Conservation (phyloP, 768 basidiomycete genomes). For the Collybiopsis confluens region DNA sequence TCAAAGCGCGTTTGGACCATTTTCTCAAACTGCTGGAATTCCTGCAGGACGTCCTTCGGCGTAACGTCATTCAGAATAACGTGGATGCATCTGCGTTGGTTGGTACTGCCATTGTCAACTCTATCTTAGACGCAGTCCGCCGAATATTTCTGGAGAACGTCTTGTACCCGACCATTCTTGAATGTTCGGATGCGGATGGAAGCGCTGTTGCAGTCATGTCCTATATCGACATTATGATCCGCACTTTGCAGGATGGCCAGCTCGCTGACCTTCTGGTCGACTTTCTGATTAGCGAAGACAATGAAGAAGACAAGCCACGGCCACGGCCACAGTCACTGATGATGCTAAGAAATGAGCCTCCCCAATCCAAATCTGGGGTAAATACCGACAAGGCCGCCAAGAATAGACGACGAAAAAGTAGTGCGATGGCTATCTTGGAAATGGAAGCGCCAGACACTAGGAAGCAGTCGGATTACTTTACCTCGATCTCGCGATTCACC, state of each 20-base stretch:
- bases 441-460: slow-evolving; percentile 74
- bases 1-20: slow-evolving; percentile 78
- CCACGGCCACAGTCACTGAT: slow-evolving; percentile 42
- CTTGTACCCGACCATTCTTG: slow-evolving; percentile 87
- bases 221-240: slow-evolving; percentile 87
- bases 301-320: slow-evolving; percentile 50
- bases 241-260: slow-evolving; percentile 63
- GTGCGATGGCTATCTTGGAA: slow-evolving; percentile 87
- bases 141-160: slow-evolving; percentile 90
- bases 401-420: slow-evolving; percentile 68
- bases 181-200: slow-evolving; percentile 91
- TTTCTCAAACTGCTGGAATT: slow-evolving; percentile 91
- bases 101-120: slow-evolving; percentile 76
- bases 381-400: slow-evolving; percentile 38
- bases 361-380: slow-evolving; percentile 24
- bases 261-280: slow-evolving; percentile 69
- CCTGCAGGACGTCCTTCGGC: slow-evolving; percentile 79
- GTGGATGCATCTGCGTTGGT: slow-evolving; percentile 63
- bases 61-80: slow-evolving; percentile 49
- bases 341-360: slow-evolving; percentile 34
- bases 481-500: slow-evolving; percentile 83
- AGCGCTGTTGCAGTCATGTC: slow-evolving; percentile 95
- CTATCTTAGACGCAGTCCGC: slow-evolving; percentile 78
- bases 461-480: slow-evolving; percentile 77
- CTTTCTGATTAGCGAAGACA: slow-evolving; percentile 84